Evolutionary conservation across 805 yeast genomes (phyloP), one percentile per base, ranked within the genome.

Genomic region (Clavispora phyllophila): DNA sequence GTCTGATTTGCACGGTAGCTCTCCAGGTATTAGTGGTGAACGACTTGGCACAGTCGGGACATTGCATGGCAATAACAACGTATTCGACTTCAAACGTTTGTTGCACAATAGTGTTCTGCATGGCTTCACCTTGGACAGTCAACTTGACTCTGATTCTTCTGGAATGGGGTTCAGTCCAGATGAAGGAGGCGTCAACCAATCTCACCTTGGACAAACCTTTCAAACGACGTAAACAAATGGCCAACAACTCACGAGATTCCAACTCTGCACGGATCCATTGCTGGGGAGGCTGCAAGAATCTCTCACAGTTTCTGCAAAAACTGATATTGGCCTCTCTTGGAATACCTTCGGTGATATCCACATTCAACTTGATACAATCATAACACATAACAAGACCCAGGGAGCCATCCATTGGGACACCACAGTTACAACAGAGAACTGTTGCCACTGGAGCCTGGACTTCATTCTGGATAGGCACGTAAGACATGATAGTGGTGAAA

Each of bases 161-260:
- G 22, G 97, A 89, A 65, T 93, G 99, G 3, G 99, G 99, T 69
- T 93, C 99, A 1, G 99, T 93, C 99, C 99, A 93, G 48, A 95
- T 80, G 56, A 90, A 93, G 5, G 90, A 78, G 2, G 99, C 99
- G 68, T 93, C 98, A 33, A 88, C 81, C 46, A 93, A 71, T 55
- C 96, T 73, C 36, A 89, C 93, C 57, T 86, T 85, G 51, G 79
- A 82, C 53, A 93, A 73, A 43, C 98, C 98, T 55, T 85, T 87
- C 57, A 93, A 73, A 61, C 91, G 79, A 66, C 91, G 81, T 50
- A 93, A 71, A 70, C 97, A 87, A 34, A 93, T 70, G 1, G 99
- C 98, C 48, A 93, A 71, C 41, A 93, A 72, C 63, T 93, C 98
- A 64, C 99, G 76, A 19, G 95, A 85, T 68, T 93, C 99, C 40